phyloP scores from a whole-genome alignment of 306 rosid species.

The Erythrophleum fordii region DNA sequence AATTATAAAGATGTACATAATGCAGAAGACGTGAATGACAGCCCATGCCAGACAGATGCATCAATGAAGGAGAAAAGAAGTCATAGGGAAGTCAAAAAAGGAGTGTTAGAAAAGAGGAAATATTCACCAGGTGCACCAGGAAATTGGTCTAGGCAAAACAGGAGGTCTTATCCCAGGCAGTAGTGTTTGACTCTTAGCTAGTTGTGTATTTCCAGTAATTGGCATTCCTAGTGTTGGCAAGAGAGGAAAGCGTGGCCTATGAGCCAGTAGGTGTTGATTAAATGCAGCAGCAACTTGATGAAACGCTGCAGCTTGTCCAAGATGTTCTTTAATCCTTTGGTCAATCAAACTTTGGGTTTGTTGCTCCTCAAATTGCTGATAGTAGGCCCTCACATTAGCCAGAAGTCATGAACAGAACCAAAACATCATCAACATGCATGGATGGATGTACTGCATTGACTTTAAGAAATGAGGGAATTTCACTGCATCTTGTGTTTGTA shows the following conservation, averaged over 20 bases:
- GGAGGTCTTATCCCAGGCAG: conserved; percentile 79
- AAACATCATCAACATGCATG: background rate
- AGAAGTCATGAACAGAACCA: conserved; percentile 27
- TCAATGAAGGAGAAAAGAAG: conserved; percentile 14
- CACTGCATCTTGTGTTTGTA: conserved; percentile 84
- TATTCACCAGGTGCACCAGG: conserved; percentile 72
- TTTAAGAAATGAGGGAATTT: background rate
- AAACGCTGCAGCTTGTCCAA: conserved; percentile 86
- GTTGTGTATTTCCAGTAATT: conserved; percentile 56
- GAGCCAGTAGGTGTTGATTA: conserved; percentile 77
- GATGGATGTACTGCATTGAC: background rate
- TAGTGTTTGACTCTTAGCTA: conserved; percentile 56
- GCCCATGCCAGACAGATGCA: conserved; percentile 1
- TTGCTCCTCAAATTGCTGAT: conserved; percentile 93
- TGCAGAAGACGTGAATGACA: conserved; percentile 7
- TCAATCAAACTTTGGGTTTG: conserved; percentile 92
- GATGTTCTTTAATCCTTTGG: conserved; percentile 93
- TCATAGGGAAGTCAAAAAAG: background rate
- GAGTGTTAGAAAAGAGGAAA: conserved; percentile 2
- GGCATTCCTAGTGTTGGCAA: conserved; percentile 74
- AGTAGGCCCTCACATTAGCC: conserved; percentile 86
- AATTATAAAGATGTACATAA: conserved; percentile 5
- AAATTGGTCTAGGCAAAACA: conserved; percentile 76
- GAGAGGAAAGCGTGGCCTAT: conserved; percentile 72
- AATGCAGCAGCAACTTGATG: conserved; percentile 88